Conservation (phyloP, 2,329 filamentous ascomycete genomes). For the Xylariaceae sp. region DNA sequence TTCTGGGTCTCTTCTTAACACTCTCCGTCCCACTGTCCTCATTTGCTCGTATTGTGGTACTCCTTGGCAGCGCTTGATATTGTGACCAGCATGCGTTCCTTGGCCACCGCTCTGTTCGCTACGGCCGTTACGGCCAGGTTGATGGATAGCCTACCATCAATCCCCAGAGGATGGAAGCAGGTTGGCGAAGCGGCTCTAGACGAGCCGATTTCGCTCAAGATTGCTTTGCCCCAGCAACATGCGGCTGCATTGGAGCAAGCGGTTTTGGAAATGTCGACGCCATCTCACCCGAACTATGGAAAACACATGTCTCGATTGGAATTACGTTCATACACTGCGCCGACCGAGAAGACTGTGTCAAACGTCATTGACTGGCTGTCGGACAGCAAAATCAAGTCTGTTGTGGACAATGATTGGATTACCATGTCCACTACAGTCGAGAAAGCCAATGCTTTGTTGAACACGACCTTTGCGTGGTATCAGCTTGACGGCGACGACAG, state of each 20-base stretch:
- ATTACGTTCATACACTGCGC: constrained; percentile 48
- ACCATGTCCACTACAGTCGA: constrained; percentile 40
- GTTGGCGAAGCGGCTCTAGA: constrained; percentile 22
- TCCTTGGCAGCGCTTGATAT: constrained; percentile 2
- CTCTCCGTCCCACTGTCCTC: neutral
- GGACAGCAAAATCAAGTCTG: constrained; percentile 35
- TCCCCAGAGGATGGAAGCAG: constrained; percentile 29
- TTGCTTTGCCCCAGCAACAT: constrained; percentile 28
- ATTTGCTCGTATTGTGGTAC: no score
- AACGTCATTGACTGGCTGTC: constrained; percentile 46
- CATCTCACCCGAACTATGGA: constrained; percentile 45
- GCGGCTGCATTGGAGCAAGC: constrained; percentile 40
- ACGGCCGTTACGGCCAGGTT: constrained; percentile 29
- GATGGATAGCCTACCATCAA: constrained; percentile 27
- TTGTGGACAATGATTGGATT: constrained; percentile 40
- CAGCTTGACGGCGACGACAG: constrained; percentile 40
- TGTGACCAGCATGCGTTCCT: constrained; percentile 23
- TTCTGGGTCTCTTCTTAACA: neutral
- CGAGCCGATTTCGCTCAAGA: constrained; percentile 24
- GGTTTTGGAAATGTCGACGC: constrained; percentile 48
- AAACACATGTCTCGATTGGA: constrained; percentile 47
- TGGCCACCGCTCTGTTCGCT: constrained; percentile 25
- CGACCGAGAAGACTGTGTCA: constrained; percentile 37
- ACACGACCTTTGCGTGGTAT: constrained; percentile 43
- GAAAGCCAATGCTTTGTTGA: constrained; percentile 44